Conservation (phyloP, 148 eudicot genomes). For the Rhododendron molle region DNA sequence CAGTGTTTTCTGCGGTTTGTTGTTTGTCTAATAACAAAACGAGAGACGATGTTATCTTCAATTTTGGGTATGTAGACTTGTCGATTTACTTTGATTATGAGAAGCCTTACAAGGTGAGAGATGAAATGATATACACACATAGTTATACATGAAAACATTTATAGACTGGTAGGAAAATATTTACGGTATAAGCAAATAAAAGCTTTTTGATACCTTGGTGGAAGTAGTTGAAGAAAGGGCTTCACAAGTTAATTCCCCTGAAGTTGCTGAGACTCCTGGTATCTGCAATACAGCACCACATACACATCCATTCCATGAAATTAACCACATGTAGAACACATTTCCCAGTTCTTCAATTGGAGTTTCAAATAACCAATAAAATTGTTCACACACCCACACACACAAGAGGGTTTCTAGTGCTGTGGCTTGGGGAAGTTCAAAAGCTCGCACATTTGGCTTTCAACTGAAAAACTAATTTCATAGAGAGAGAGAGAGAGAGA, state of each 20-base stretch:
- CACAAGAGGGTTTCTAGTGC: background rate
- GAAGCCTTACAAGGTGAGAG: background rate
- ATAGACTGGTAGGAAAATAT: too few relatives aligned
- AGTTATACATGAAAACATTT: background rate
- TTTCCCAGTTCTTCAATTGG: background rate
- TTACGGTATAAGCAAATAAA: background rate
- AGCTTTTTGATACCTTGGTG: constrained; percentile 29
- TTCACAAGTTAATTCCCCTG: constrained; percentile 11
- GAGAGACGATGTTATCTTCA: background rate
- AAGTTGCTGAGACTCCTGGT: constrained; percentile 16
- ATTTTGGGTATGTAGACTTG: background rate
- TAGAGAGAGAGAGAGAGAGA: background rate
- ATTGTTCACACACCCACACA: background rate
- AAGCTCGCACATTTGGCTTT: background rate
- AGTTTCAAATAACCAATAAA: background rate
- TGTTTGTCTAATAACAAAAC: background rate
- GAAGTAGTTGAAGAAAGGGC: constrained; percentile 20
- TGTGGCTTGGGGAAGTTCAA: background rate
- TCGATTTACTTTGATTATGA: background rate
- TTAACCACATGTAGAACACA: background rate
- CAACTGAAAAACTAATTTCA: background rate
- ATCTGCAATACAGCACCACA: constrained; percentile 8
- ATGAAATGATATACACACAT: background rate
- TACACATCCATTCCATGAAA: background rate
- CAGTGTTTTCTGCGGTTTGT: background rate